Conservation (phyloP, 1,284 basidiomycete species). For the Phaffia rhodozyma region DNA sequence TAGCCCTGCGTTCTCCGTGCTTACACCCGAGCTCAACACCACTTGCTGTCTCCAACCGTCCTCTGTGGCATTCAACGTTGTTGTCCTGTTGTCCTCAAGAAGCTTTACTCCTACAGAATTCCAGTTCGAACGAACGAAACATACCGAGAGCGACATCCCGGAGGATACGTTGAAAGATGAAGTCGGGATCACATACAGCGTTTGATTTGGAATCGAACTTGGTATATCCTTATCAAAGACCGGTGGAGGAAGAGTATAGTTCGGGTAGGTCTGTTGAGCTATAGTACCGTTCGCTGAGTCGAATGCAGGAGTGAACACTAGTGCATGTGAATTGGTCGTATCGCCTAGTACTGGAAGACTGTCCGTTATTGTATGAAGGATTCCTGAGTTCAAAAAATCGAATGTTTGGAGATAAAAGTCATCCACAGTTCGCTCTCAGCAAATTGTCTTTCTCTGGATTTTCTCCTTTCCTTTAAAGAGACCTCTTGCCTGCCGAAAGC, state of each 20-base stretch:
- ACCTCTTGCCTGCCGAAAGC: background rate
- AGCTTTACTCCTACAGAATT: slow-evolving; percentile 6
- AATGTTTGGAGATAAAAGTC: background rate
- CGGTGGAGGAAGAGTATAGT: slow-evolving; percentile 56
- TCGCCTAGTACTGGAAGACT: slow-evolving; percentile 55
- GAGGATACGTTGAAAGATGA: slow-evolving; percentile 27
- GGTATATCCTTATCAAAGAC: slow-evolving; percentile 31
- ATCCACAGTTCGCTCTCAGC: too few relatives aligned
- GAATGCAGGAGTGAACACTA: slow-evolving; percentile 63
- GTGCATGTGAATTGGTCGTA: slow-evolving; percentile 56
- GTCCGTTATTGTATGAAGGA: background rate
- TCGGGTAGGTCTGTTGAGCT: slow-evolving; percentile 52
- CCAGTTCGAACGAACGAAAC: slow-evolving; percentile 37
- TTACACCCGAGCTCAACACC: slow-evolving; percentile 21
- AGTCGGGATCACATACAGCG: slow-evolving; percentile 46
- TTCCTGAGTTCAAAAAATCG: background rate
- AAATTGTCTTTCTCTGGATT: background rate
- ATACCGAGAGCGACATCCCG: slow-evolving; percentile 48
- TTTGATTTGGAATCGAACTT: slow-evolving; percentile 40
- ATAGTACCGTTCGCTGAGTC: slow-evolving; percentile 25
- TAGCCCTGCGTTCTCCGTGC: slow-evolving; percentile 18
- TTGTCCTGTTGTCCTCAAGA: slow-evolving; percentile 17
- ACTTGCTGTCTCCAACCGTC: slow-evolving; percentile 27
- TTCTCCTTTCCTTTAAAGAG: background rate
- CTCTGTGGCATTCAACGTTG: slow-evolving; percentile 25